Evolutionary conservation across 2,329 filamentous ascomycete genomes (phyloP).

Genomic region (Cercospora nicotianae): DNA sequence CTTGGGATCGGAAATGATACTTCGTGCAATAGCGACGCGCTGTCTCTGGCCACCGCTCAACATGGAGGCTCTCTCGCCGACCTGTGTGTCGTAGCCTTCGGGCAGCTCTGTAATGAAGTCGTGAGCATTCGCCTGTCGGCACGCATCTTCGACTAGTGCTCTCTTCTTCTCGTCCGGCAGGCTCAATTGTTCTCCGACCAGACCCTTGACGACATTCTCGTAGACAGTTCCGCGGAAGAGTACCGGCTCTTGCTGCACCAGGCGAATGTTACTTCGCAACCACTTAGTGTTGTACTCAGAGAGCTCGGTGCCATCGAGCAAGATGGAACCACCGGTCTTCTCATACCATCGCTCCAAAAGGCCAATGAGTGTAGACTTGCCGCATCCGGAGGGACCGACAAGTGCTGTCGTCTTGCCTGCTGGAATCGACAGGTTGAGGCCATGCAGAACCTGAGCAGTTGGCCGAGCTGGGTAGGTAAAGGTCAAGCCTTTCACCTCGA

Average conservation of each 20-base stretch:
- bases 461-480: slow-evolving; percentile 66
- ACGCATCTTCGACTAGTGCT: slow-evolving; percentile 39
- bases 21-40: slow-evolving; percentile 41
- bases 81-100: slow-evolving; percentile 38
- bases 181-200: slow-evolving; percentile 42
- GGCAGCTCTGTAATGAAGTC: slow-evolving; percentile 42
- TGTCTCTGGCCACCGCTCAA: slow-evolving; percentile 41
- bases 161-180: slow-evolving; percentile 33
- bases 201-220: slow-evolving; percentile 41
- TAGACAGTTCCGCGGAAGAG: slow-evolving; percentile 41
- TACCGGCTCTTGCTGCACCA: slow-evolving; percentile 42
- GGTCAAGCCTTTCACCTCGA: slow-evolving; percentile 63
- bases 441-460: slow-evolving; percentile 40
- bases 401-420: slow-evolving; percentile 50
- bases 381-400: slow-evolving; percentile 42
- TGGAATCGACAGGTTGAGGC: slow-evolving; percentile 40
- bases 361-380: slow-evolving; percentile 43
- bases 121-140: slow-evolving; percentile 38
- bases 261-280: slow-evolving; percentile 37
- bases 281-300: slow-evolving; percentile 36
- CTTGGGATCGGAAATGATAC: slow-evolving; percentile 40
- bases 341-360: slow-evolving; percentile 41
- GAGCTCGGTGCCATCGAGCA: slow-evolving; percentile 38
- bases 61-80: slow-evolving; percentile 39
- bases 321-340: slow-evolving; percentile 33